Percentiles rank a stretch among this genome's conserved stretches.
These are phyloP conservation scores for Clausena lansium DNA, from an alignment of 345 rosid genomes.

Conservation along the genomic window DNA sequence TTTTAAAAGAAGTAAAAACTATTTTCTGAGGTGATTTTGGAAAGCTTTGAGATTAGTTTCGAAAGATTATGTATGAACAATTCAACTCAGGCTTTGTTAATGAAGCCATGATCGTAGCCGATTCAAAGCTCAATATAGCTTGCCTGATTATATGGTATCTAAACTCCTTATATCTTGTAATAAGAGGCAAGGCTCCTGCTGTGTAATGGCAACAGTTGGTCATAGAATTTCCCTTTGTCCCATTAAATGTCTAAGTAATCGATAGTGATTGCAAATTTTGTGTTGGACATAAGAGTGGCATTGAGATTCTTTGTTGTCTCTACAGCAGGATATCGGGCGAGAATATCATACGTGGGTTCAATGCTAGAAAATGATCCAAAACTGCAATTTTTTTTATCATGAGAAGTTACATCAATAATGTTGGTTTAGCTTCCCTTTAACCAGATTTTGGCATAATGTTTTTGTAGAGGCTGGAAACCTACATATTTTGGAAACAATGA, in stretches of 20 bases:
- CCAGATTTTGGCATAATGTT: neutral
- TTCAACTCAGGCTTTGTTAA: neutral
- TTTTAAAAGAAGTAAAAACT: neutral
- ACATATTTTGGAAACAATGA: neutral
- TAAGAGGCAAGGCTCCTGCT: neutral
- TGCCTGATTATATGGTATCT: neutral
- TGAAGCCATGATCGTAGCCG: neutral
- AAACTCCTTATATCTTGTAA: neutral
- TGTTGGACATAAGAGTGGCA: neutral
- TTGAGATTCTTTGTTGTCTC: neutral
- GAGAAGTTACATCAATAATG: neutral
- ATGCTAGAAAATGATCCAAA: neutral
- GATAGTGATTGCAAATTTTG: neutral
- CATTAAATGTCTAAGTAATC: neutral
- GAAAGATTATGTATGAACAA: neutral
- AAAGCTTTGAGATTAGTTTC: neutral
- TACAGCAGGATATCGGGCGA: neutral
- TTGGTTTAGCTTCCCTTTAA: neutral
- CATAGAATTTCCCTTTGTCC: neutral
- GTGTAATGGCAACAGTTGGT: neutral
- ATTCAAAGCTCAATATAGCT: neutral
- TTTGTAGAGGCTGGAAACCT: neutral
- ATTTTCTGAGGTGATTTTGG: neutral
- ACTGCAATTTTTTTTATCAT: neutral
- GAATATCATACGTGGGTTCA: neutral